Base-by-base conservation (phyloP, 306 rosid genomes). In the Glycyrrhiza uralensis region DNA sequence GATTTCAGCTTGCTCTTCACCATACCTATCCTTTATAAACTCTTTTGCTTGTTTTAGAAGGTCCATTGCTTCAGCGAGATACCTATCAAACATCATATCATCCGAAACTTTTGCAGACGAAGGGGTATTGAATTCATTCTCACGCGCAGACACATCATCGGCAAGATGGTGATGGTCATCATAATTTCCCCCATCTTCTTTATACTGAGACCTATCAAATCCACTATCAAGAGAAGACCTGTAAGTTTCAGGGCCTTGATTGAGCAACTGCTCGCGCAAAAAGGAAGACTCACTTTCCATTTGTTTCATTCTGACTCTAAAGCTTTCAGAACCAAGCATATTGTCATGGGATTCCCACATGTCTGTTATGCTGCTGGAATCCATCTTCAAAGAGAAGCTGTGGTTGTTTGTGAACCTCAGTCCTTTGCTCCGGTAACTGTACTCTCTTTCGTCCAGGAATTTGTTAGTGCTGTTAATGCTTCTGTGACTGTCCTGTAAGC, bases 11-110 rank as follows among this genome's bases (percentile, higher is more conserved):
- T 67, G 87, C 36, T 89, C 91, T 56, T 80, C 88, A 50, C 85
- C 88, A 24, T 69, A 51, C 58, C 78, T 72, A 44, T 72, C 80
- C 80, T 83, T 85, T 68, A 94, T 56, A 59, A 80, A 86, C 52
- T 81, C 91, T 78, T 86, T 94, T 33, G 97, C 92, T 82, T 87
- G 86, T 51, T 84, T 86, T 26, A 87, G 77, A 71, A 94, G 92
- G 62, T 76, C 85, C 7, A 84, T 86, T 38, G 98, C 97, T 83
- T 91, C 97, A 49, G 77, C 82, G 44, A 91, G 86, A 83, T 82
- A 86, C 77, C 82, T 83, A 69, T 86, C 96, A 77, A 93, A 91
- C 75, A 86, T 20, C 17, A 81, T 61, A 81, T 93, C 98, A 67
- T 93, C 92, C 11, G 90, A 84, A 70, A 81, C 49, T 61, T 69